Evolutionary conservation across 805 yeast genomes (phyloP), one percentile per base, ranked within the genome.

Genomic region (Candida argentea): DNA sequence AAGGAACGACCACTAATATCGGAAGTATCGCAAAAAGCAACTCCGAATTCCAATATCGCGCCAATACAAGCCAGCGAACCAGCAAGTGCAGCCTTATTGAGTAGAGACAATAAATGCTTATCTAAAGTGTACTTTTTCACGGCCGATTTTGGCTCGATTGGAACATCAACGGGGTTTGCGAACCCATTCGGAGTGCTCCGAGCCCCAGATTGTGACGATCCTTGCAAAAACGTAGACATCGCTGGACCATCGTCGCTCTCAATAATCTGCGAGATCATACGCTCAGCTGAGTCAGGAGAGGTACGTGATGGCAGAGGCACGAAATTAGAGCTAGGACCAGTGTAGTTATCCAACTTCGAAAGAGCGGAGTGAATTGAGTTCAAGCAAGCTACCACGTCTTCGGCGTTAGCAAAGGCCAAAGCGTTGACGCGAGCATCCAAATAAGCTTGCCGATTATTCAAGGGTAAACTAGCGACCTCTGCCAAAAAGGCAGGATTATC

Each of bases 1-100:
- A 87, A 77, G 47, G 82, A 87, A 39, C 95, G 67, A 11, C 83
- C 83, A 31, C 79, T 75, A 24, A 87, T 73, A 43, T 86, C 95
- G 5, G 73, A 57, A 0, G 75, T 62, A 40, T 83, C 91, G 25
- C 31, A 50, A 24, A 55, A 47, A 7, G 47, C 39, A 24, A 42
- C 38, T 4, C 40, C 43, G 10, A 60, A 55, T 15, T 57, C 62
- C 28, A 79, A 55, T 20, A 80, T 44, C n/a, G 43, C 51, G 36
- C 67, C 78, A 33, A 83, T 73, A 46, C 85, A 76, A 15, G 58
- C 51, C 24, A 53, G 60, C 4, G 85, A 61, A 32, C 70, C 61
- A n/a, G 55, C 43, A 18, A 74, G 43, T 0, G 89, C 72, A 4
- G 87, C 64, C 45, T 73, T 77, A 48, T 76, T 77, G 35, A 85